These are phyloP conservation scores for Coemansia sp. DNA, from an alignment of 192 early-diverging fungal genomes.

Conservation along the genomic window DNA sequence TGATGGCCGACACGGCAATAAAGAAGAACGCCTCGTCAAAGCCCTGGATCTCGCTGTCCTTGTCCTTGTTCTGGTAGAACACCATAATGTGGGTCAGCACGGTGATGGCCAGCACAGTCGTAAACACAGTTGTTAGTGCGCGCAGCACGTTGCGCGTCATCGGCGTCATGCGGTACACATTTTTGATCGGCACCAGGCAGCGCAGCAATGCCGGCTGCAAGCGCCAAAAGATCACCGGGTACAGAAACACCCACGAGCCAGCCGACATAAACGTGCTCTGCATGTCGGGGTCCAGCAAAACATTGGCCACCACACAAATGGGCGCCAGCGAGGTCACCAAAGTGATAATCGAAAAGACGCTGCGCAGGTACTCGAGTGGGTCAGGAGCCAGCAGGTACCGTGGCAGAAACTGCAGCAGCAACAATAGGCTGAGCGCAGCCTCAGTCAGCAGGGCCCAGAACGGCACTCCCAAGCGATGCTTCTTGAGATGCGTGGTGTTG, in stretches of 20 bases:
- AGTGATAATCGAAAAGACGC: constrained; percentile 58
- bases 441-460: constrained; percentile 46
- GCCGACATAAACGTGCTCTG: constrained; percentile 63
- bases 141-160: constrained; percentile 66
- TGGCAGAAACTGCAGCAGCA: constrained; percentile 63
- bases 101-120: constrained; percentile 69
- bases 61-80: constrained; percentile 58
- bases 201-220: constrained; percentile 62
- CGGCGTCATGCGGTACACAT: constrained; percentile 56
- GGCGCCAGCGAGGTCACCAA: constrained; percentile 61
- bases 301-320: constrained; percentile 47
- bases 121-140: constrained; percentile 62
- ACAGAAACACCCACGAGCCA: constrained; percentile 53
- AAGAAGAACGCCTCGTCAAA: constrained; percentile 64
- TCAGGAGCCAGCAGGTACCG: constrained; percentile 62
- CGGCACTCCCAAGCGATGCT: constrained; percentile 49
- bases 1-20: constrained; percentile 59
- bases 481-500: constrained; percentile 55
- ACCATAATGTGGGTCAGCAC: constrained; percentile 69
- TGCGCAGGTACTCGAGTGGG: constrained; percentile 48
- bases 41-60: constrained; percentile 45
- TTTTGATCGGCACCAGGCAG: constrained; percentile 66
- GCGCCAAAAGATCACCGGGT: constrained; percentile 69
- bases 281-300: constrained; percentile 36
- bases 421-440: constrained; percentile 41